Evolutionary conservation across 192 early-diverging fungal genomes (phyloP).

Genomic region (Coemansia sp.): DNA sequence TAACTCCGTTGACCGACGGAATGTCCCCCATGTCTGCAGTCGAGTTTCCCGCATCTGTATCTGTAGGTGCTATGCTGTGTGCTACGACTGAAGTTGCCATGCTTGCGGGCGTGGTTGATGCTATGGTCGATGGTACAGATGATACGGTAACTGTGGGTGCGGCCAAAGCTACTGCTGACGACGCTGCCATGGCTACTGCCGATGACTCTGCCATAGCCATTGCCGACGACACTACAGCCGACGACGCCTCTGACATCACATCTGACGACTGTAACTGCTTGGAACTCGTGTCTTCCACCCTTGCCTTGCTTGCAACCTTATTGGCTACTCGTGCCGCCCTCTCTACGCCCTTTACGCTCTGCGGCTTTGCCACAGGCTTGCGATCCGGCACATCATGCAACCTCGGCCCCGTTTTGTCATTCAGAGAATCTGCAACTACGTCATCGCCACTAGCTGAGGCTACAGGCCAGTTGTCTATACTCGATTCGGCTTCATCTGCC

Average conservation of each 20-base stretch:
- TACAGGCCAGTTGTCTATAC: neutral
- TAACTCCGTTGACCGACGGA: slow-evolving; percentile 1
- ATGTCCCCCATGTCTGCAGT: no score
- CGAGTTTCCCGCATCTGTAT: no score
- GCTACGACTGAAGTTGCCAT: neutral
- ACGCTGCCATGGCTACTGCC: neutral
- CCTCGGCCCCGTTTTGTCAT: neutral
- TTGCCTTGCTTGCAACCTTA: neutral
- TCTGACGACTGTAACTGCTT: no score
- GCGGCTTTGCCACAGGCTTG: neutral
- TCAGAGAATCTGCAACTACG: neutral
- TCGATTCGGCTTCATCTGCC: neutral
- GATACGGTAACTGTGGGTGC: neutral
- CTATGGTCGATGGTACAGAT: neutral
- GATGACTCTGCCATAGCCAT: neutral
- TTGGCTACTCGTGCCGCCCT: neutral
- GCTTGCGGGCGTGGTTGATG: no score
- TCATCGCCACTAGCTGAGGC: neutral
- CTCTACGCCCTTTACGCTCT: neutral
- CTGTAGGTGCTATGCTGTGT: neutral
- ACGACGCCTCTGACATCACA: no score
- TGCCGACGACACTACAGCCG: neutral
- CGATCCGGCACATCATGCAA: neutral
- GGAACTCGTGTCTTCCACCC: neutral
- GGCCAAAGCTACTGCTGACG: neutral